These are phyloP conservation scores for Triticum urartu DNA, from an alignment of 176 grass and related monocot species.

Conservation along the genomic window DNA sequence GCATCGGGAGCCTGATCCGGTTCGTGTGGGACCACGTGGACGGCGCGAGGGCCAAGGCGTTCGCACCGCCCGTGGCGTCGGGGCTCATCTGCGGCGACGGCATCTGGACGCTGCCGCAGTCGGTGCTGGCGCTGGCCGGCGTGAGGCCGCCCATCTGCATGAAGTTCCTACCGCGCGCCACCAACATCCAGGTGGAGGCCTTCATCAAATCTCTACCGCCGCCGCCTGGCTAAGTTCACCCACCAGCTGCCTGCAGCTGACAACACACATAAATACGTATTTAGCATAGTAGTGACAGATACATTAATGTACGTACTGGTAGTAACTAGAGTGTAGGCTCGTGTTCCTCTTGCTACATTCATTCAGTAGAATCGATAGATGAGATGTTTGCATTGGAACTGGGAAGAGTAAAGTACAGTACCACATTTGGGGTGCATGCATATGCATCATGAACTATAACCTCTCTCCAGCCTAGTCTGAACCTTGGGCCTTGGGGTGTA, in stretches of 20 bases:
- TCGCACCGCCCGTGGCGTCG: constrained; percentile 58
- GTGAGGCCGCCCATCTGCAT: constrained; percentile 77
- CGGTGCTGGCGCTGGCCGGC: constrained; percentile 56
- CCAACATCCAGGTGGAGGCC: constrained; percentile 39
- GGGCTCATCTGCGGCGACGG: constrained; percentile 79
- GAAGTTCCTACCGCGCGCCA: constrained; percentile 60
- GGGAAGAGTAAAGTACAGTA: background rate
- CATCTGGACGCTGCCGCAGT: constrained; percentile 76
- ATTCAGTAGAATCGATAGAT: constrained; percentile 18
- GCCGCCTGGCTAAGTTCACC: background rate
- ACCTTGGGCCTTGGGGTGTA: too few relatives aligned
- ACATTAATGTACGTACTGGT: constrained; percentile 1
- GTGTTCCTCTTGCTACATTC: constrained; percentile 34
- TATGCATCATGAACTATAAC: background rate
- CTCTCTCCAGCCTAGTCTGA: background rate
- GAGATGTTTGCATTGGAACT: constrained; percentile 8
- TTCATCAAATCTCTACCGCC: constrained; percentile 13
- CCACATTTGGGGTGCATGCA: background rate
- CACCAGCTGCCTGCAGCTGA: too few relatives aligned
- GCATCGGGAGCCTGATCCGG: background rate
- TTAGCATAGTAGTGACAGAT: background rate
- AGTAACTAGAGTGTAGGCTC: constrained; percentile 4
- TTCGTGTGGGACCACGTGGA: constrained; percentile 2
- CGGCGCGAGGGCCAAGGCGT: constrained; percentile 39
- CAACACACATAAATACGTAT: background rate